These are phyloP conservation scores for Aphanomyces stellatus DNA, from an alignment of 352 stramenopile genomes.

Conservation along the genomic window DNA sequence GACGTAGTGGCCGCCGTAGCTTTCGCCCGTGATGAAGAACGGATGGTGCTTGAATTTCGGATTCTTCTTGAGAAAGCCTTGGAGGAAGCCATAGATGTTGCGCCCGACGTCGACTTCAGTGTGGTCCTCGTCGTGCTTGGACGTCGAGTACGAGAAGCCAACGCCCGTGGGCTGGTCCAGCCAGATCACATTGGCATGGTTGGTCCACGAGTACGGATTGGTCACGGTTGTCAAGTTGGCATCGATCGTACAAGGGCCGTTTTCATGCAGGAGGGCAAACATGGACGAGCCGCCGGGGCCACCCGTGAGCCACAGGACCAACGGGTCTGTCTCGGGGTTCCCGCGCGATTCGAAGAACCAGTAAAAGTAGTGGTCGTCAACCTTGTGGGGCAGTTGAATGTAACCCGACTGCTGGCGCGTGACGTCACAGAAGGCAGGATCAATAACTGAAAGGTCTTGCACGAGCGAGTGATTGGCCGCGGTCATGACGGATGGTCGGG, in stretches of 20 bases:
- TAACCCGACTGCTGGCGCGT: constrained; percentile 32
- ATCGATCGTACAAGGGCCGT: constrained; percentile 49
- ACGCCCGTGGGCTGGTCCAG: constrained; percentile 54
- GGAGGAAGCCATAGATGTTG: constrained; percentile 62
- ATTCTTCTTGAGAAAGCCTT: constrained; percentile 49
- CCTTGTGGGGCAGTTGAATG: constrained; percentile 40
- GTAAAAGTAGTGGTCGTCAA: constrained; percentile 59
- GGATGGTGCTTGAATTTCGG: constrained; percentile 35
- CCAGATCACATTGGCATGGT: constrained; percentile 56
- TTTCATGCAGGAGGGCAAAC: constrained; percentile 51
- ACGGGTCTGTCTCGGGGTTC: constrained; percentile 31
- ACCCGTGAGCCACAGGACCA: constrained; percentile 61
- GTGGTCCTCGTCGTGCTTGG: constrained; percentile 31
- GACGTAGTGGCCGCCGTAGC: constrained; percentile 60
- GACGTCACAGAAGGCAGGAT: constrained; percentile 4
- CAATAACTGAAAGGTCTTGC: neutral
- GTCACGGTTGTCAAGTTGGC: constrained; percentile 28
- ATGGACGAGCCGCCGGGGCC: constrained; percentile 53
- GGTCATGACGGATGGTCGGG: no score
- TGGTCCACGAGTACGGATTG: constrained; percentile 60
- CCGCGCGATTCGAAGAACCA: constrained; percentile 45
- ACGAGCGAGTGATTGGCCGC: no score
- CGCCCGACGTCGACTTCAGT: constrained; percentile 45
- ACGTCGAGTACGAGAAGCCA: constrained; percentile 39
- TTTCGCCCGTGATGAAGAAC: constrained; percentile 67